Evolutionary conservation across 2,329 filamentous ascomycete species (phyloP).

Genomic region (Xylariaceae sp.): DNA sequence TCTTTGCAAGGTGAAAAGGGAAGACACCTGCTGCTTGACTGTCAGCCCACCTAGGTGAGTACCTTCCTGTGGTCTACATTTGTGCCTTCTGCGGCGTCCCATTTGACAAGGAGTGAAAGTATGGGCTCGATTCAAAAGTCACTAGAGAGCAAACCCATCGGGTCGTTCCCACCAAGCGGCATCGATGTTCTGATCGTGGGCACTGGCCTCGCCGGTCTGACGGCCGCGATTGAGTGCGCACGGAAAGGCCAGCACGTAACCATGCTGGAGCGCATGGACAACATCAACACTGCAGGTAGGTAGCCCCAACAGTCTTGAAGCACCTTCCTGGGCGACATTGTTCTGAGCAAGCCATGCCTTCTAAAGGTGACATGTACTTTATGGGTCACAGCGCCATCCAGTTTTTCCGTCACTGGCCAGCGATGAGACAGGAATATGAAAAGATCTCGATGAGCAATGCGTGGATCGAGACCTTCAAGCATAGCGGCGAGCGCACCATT

Average conservation of each 20-base stretch:
- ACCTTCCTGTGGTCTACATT: too few relatives aligned
- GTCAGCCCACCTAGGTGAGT: too few relatives aligned
- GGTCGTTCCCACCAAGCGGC: slow-evolving; percentile 42
- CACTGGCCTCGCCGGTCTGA: slow-evolving; percentile 54
- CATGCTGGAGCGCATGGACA: slow-evolving; percentile 42
- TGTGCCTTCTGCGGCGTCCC: too few relatives aligned
- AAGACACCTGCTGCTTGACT: too few relatives aligned
- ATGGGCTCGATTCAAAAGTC: slow-evolving; percentile 24
- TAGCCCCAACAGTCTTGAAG: not conserved
- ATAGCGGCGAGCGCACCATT: slow-evolving; percentile 45
- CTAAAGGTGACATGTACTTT: slow-evolving; percentile 58
- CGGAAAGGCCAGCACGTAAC: slow-evolving; percentile 52
- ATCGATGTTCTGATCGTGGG: slow-evolving; percentile 49
- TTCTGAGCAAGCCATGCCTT: too few relatives aligned
- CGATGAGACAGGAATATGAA: slow-evolving; percentile 45
- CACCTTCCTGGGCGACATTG: slow-evolving; percentile 1
- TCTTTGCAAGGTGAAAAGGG: too few relatives aligned
- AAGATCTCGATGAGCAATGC: slow-evolving; percentile 47
- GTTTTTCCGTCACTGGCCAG: slow-evolving; percentile 51
- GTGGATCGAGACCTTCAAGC: slow-evolving; percentile 52
- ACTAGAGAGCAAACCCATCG: slow-evolving; percentile 43
- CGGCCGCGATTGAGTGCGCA: slow-evolving; percentile 55
- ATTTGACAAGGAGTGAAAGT: too few relatives aligned
- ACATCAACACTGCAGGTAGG: slow-evolving; percentile 47
- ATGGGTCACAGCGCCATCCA: slow-evolving; percentile 51